Evolutionary conservation across 768 basidiomycete species (phyloP).

Genomic region (Auricularia cornea): DNA sequence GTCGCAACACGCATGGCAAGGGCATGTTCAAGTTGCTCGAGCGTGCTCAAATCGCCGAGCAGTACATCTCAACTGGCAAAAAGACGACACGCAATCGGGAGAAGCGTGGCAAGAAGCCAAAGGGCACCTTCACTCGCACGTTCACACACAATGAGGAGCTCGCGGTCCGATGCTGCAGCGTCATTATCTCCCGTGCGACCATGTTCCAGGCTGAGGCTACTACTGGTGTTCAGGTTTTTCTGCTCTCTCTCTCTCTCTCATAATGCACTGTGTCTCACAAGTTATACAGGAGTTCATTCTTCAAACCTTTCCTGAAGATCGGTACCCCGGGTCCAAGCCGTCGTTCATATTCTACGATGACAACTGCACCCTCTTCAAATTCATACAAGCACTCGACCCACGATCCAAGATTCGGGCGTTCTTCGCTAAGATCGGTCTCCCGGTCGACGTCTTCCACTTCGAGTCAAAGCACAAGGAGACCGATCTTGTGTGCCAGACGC

Average conservation of each 20-base stretch:
- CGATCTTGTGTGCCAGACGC: constrained; percentile 15
- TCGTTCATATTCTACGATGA: constrained; percentile 16
- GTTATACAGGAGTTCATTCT: not conserved
- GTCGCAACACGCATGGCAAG: constrained; percentile 5
- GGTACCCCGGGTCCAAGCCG: constrained; percentile 3
- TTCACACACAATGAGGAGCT: constrained; percentile 21
- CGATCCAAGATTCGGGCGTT: not conserved
- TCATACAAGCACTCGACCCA: constrained; percentile 8
- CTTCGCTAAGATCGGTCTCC: constrained; percentile 16
- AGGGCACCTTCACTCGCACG: not conserved
- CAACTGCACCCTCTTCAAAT: constrained; percentile 12
- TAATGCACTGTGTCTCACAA: not conserved
- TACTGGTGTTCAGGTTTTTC: constrained; percentile 3
- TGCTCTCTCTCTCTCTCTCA: not conserved
- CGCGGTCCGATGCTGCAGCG: constrained; percentile 17
- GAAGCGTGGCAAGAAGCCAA: not conserved
- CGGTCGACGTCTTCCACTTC: constrained; percentile 18
- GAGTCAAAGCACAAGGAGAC: constrained; percentile 15
- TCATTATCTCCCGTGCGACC: constrained; percentile 15
- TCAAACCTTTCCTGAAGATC: not conserved
- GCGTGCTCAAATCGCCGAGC: not conserved
- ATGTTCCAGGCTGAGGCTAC: constrained; percentile 19
- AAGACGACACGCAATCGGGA: not conserved
- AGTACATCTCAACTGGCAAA: not conserved
- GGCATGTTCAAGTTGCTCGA: not conserved